These are phyloP conservation scores for Arabidopsis lyrata DNA, from an alignment of 441 rosid species.

Conservation along the genomic window DNA sequence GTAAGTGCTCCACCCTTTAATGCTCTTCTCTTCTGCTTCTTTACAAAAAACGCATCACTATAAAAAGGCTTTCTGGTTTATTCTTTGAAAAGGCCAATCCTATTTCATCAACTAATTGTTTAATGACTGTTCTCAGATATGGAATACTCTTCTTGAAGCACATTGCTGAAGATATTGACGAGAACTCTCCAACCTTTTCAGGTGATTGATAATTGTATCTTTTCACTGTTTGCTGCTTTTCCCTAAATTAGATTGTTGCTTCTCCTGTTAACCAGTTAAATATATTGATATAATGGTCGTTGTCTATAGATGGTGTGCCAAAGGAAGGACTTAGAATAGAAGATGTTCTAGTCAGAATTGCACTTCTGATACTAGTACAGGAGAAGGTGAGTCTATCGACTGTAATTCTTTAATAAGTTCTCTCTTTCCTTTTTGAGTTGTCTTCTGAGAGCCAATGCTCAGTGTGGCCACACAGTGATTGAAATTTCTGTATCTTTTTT, in stretches of 20 bases:
- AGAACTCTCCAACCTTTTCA: constrained; percentile 73
- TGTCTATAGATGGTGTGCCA: constrained; percentile 91
- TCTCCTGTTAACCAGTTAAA: constrained; percentile 26
- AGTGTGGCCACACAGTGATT: constrained; percentile 19
- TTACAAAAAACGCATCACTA: constrained; percentile 6
- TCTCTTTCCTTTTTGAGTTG: constrained; percentile 6
- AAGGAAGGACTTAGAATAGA: constrained; percentile 96
- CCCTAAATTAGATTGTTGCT: constrained; percentile 29
- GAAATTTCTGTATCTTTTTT: constrained; percentile 13
- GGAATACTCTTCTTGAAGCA: constrained; percentile 80
- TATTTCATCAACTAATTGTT: constrained; percentile 14
- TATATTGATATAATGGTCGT: constrained; percentile 33
- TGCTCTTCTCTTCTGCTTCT: constrained; percentile 24
- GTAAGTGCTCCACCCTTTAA: constrained; percentile 51
- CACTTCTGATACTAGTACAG: constrained; percentile 64
- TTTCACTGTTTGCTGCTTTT: constrained; percentile 20
- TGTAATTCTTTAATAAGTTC: constrained; percentile 9
- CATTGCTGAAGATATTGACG: constrained; percentile 70
- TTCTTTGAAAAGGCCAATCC: background rate
- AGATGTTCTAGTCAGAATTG: constrained; percentile 91
- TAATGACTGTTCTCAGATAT: constrained; percentile 57
- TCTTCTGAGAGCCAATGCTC: constrained; percentile 15
- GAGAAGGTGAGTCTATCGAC: constrained; percentile 68
- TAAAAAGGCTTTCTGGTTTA: constrained; percentile 2
- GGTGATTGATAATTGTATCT: constrained; percentile 57